phyloP scores from a whole-genome alignment of 2,329 filamentous ascomycete species.

The Tolypocladium paradoxum region DNA sequence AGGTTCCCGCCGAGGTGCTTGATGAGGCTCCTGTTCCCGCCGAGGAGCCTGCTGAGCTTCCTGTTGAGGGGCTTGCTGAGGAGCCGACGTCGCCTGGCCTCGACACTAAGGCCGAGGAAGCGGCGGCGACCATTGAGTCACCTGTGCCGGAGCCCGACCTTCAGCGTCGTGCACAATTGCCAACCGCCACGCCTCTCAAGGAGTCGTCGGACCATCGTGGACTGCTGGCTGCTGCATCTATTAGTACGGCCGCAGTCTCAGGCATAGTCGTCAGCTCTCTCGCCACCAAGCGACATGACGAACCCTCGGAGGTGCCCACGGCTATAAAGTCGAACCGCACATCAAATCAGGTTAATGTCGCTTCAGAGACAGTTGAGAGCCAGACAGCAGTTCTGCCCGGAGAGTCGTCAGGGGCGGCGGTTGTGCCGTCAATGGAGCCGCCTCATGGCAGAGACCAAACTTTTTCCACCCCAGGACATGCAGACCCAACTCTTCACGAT shows the following conservation, averaged over 20 bases:
- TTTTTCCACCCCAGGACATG: too few relatives aligned
- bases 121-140: neutral
- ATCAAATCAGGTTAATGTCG: neutral
- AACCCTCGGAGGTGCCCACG: neutral
- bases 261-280: neutral
- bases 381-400: neutral
- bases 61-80: conserved; percentile 1
- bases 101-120: neutral
- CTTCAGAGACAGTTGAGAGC: neutral
- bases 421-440: neutral
- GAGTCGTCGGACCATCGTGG: neutral
- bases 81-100: neutral
- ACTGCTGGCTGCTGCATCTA: neutral
- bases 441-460: neutral
- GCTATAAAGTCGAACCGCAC: too few relatives aligned
- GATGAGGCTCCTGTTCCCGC: neutral
- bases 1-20: neutral
- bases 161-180: neutral
- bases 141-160: neutral
- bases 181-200: neutral
- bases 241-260: neutral
- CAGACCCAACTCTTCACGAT: neutral
- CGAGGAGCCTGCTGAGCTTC: neutral
- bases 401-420: neutral
- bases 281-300: neutral